A percentile compares a stretch with the other conserved stretches of the same genome.
Conservation (phyloP, 208 protist species). For the Wallacemonas rigidus region DNA sequence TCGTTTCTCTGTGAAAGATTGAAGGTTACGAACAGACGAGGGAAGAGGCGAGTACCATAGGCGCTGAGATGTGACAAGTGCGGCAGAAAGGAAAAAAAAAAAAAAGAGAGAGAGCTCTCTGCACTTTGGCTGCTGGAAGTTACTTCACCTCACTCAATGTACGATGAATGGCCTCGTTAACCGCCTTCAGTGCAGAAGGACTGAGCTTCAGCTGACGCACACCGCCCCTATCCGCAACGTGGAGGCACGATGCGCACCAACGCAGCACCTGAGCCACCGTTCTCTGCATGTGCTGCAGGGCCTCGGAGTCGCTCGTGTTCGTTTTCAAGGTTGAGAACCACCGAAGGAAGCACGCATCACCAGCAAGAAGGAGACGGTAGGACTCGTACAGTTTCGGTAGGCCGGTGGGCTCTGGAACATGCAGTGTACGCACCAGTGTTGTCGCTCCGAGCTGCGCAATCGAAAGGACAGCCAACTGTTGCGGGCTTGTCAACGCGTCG, state of each 20-base stretch:
- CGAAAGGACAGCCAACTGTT: constrained; percentile 1
- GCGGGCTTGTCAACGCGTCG: not conserved
- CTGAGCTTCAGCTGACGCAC: constrained; percentile 10
- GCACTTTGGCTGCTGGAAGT: no score
- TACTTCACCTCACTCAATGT: not conserved
- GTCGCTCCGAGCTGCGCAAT: constrained; percentile 24
- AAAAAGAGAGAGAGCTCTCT: not conserved
- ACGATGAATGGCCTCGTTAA: not conserved
- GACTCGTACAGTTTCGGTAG: constrained; percentile 31
- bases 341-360: constrained; percentile 24
- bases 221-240: not conserved
- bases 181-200: not conserved
- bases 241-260: constrained; percentile 7
- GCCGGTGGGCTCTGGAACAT: constrained; percentile 30
- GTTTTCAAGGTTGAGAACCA: constrained; percentile 9
- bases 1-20: no score
- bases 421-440: constrained; percentile 17
- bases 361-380: constrained; percentile 29
- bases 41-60: no score
- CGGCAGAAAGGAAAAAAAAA: constrained; percentile 1
- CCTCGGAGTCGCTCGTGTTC: no score
- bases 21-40: no score
- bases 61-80: no score
- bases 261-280: constrained; percentile 5
- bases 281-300: not conserved